phyloP scores from a whole-genome alignment of 23 red algal genomes.

The Chondrus crispus region DNA sequence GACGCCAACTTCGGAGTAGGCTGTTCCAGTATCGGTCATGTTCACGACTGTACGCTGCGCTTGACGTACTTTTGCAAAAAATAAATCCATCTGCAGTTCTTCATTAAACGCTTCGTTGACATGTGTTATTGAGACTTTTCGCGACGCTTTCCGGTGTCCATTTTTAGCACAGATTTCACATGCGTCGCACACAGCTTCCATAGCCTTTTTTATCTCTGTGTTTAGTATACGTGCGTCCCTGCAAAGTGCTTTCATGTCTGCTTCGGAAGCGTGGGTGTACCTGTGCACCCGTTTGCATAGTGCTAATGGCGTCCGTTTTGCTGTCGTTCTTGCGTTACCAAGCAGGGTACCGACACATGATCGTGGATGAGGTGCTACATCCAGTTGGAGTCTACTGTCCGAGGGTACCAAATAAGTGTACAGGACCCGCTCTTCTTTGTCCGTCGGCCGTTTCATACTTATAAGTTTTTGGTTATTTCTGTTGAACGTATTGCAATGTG shows the following conservation, averaged over 20 bases:
- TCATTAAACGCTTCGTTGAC: not conserved
- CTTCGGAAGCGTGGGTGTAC: not conserved
- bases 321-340: not conserved
- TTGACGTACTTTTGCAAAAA: not conserved
- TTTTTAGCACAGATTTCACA: not conserved
- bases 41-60: not conserved
- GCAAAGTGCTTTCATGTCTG: not conserved
- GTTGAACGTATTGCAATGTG: not conserved
- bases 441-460: not conserved
- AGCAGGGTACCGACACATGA: not conserved
- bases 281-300: not conserved
- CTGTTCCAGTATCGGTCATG: not conserved
- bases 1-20: not conserved
- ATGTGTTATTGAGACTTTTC: not conserved
- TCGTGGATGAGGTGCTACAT: not conserved
- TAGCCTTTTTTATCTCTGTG: not conserved
- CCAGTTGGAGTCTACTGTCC: not conserved
- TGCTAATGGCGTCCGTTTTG: not conserved
- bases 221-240: not conserved
- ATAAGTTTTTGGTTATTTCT: not conserved
- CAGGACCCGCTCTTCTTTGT: not conserved
- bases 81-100: not conserved
- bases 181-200: not conserved
- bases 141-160: not conserved
- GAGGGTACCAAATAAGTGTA: not conserved